Percentiles rank a stretch among this genome's conserved stretches.
phyloP scores from a whole-genome alignment of 345 rosid genomes.

The Aquilaria yunnanensis region DNA sequence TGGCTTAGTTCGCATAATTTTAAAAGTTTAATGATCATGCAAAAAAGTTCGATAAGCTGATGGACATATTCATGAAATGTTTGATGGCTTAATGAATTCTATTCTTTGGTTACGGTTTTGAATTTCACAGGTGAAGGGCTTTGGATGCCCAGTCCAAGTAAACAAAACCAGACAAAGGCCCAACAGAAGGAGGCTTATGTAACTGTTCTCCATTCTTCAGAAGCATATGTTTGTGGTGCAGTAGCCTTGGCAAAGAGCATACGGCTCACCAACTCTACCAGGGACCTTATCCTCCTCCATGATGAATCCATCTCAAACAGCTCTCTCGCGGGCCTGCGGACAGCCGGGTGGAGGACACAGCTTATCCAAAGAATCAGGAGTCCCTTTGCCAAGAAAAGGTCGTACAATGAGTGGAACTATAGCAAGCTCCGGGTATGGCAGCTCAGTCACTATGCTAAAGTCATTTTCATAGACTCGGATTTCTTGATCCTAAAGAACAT shows the following conservation, averaged over 20 bases:
- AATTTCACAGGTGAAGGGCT: slow-evolving; percentile 20
- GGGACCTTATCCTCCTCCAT: slow-evolving; percentile 64
- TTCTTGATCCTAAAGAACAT: slow-evolving; percentile 46
- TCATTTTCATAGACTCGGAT: slow-evolving; percentile 76
- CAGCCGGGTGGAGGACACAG: slow-evolving; percentile 62
- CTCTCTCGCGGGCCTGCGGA: slow-evolving; percentile 39
- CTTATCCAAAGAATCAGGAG: slow-evolving; percentile 48
- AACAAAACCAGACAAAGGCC: background rate
- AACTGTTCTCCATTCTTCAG: slow-evolving; percentile 82
- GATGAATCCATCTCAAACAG: slow-evolving; percentile 37
- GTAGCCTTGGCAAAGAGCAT: slow-evolving; percentile 84
- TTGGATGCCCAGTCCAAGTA: slow-evolving; percentile 14
- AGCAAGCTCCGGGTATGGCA: slow-evolving; percentile 84
- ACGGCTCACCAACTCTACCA: slow-evolving; percentile 34
- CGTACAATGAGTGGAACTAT: slow-evolving; percentile 94
- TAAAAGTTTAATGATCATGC: too few species aligned
- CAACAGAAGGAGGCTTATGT: slow-evolving; percentile 49
- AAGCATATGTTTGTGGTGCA: slow-evolving; percentile 86
- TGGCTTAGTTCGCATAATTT: too few species aligned
- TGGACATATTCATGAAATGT: slow-evolving; percentile 1
- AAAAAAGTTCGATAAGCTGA: too few species aligned
- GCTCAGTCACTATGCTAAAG: slow-evolving; percentile 44
- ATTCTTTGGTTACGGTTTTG: background rate
- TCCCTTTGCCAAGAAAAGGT: slow-evolving; percentile 39
- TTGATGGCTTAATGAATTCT: background rate